A percentile compares a stretch with the other conserved stretches of the same genome.
Conservation (phyloP, 2,329 filamentous ascomycete genomes). For the Botrytis porri region DNA sequence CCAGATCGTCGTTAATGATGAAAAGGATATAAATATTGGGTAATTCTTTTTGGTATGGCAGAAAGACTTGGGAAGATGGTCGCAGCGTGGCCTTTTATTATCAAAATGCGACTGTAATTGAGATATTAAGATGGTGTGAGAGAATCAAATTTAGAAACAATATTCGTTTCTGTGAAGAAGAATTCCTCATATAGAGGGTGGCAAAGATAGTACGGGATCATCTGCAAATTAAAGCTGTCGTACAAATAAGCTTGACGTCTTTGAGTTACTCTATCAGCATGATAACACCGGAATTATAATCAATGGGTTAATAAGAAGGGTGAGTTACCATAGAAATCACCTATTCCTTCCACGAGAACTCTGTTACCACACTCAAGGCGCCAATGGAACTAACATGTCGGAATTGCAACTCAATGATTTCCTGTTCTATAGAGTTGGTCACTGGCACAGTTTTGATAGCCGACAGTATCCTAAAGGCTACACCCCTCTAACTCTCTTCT, state of each 20-base stretch:
- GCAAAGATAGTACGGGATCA: not conserved
- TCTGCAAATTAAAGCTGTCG: not conserved
- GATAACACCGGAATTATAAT: too few species aligned
- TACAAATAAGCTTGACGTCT: not conserved
- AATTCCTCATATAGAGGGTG: not conserved
- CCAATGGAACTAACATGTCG: not conserved
- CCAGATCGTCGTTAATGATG: not conserved
- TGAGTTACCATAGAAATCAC: not conserved
- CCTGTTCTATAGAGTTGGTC: not conserved
- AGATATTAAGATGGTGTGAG: not conserved
- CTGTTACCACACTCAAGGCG: not conserved
- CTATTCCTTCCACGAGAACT: too few species aligned
- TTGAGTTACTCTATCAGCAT: not conserved
- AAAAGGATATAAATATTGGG: not conserved
- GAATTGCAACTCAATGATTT: not conserved
- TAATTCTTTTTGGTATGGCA: not conserved
- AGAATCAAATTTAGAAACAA: not conserved
- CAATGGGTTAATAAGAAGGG: not conserved
- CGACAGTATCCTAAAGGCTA: not conserved
- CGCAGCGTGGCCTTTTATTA: not conserved
- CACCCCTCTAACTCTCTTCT: not conserved
- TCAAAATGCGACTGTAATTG: not conserved
- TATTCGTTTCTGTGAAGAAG: not conserved
- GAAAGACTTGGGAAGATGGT: too few species aligned
- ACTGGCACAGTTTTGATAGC: not conserved